These are phyloP conservation scores for Viola odorata DNA, from an alignment of 345 rosid genomes.

Conservation along the genomic window DNA sequence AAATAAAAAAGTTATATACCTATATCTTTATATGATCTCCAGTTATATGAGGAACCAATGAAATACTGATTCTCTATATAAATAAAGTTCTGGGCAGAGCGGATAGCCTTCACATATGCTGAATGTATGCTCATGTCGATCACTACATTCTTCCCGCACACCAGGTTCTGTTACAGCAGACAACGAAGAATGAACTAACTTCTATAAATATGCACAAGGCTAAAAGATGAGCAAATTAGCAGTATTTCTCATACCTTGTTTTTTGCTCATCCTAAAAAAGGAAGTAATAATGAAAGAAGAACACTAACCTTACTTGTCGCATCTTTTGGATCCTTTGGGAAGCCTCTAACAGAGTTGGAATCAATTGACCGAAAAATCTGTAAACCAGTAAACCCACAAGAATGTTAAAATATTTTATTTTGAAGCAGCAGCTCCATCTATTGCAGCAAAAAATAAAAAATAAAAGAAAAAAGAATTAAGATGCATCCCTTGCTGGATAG, in stretches of 20 bases:
- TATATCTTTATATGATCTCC: slow-evolving; percentile 69
- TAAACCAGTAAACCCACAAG: slow-evolving; percentile 14
- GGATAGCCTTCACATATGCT: slow-evolving; percentile 92
- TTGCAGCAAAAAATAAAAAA: not conserved
- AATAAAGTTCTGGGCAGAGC: slow-evolving; percentile 92
- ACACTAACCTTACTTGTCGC: slow-evolving; percentile 60
- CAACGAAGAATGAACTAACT: slow-evolving; percentile 17
- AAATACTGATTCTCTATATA: slow-evolving; percentile 96
- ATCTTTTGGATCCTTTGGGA: slow-evolving; percentile 84
- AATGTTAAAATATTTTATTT: slow-evolving; percentile 2
- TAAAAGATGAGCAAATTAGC: not conserved
- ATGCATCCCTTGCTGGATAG: not conserved
- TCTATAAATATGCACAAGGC: not conserved
- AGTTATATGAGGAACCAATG: slow-evolving; percentile 85
- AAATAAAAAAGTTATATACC: slow-evolving; percentile 34
- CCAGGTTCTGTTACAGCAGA: slow-evolving; percentile 55
- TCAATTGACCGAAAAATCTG: slow-evolving; percentile 95
- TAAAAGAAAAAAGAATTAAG: not conserved
- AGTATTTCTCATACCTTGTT: too few species aligned
- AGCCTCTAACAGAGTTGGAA: slow-evolving; percentile 80
- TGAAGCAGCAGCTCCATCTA: not conserved
- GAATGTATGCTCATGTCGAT: slow-evolving; percentile 99
- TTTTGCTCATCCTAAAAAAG: not conserved
- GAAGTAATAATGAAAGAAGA: not conserved
- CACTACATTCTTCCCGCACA: slow-evolving; percentile 87